Evolutionary conservation across 106 monocot species (phyloP), one percentile per base, ranked within the genome.

Genomic region (Allium cepa): DNA sequence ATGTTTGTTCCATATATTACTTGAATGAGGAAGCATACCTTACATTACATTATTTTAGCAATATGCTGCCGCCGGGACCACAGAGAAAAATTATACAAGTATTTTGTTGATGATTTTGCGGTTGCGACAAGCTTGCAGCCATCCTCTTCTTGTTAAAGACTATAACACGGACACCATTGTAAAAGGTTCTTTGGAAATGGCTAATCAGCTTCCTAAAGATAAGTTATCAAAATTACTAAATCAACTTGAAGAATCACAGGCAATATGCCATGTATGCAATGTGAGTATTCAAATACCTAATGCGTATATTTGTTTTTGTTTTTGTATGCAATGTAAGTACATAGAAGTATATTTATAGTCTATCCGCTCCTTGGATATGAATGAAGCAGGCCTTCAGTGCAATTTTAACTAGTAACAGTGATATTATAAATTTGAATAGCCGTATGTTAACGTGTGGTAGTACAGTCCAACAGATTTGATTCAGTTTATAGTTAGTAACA

Each of bases 81-180:
- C 92, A 46, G 90, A 79, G 67, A 83, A 99, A 87, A 99, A 99
- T 56, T 92, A 92, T 87, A 92, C 97, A 67, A 99, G 63, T 67
- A 92, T 99, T 60, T 76, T 99, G 57, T 68, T 92, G 75, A 71
- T 99, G 84, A 86, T 99, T 77, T 80, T 99, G 69, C 83, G 97
- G 50, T 90, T 99, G 17, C 73, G 97, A 10, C 97, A 92, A 70
- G 97, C 97, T 62, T 99, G 97, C 72, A 90, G 85, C 60, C 97
- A 99, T 70, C 97, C 97, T 53, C 62, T 79, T 50, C 92, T 99
- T 67, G 87, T 90, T 2, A 84, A 87, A 75, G 90, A 82, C 16
- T 75, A 75, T 77, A 62, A 77, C 36, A 81, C 89, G n/a, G 74
- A 82, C 59, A 59, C 67, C 67, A 27, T 66, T 51, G 76, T 67